Evolutionary conservation across 179 eudicot genomes (phyloP).

Genomic region (Beta corolliflora): DNA sequence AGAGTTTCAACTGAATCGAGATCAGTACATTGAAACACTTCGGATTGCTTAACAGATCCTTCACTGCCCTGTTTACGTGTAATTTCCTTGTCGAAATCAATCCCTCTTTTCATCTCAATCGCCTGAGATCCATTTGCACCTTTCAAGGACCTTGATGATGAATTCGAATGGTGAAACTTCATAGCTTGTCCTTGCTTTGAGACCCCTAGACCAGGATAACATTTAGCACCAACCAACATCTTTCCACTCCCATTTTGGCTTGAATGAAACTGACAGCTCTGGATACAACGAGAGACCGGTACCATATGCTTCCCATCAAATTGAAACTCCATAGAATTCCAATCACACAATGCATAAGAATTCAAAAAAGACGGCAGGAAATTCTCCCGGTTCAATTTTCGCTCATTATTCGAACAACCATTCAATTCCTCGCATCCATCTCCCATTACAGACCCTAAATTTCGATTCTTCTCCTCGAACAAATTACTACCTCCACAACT

Average conservation of each 20-base stretch:
- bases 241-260: neutral
- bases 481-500: neutral
- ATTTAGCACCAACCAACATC: neutral
- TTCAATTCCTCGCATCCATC: neutral
- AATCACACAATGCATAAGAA: neutral
- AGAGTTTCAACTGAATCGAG: neutral
- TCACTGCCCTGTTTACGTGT: neutral
- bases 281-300: neutral
- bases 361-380: slow-evolving; percentile 3
- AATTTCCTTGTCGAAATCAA: neutral
- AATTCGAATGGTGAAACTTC: neutral
- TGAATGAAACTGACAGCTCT: neutral
- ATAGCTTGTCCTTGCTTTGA: slow-evolving; percentile 13
- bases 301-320: neutral
- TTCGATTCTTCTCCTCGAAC: neutral
- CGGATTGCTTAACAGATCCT: neutral
- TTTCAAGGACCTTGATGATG: neutral
- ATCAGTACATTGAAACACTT: neutral
- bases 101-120: neutral
- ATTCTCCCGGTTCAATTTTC: slow-evolving; percentile 11
- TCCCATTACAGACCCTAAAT: neutral
- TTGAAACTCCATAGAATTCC: neutral
- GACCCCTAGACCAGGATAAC: slow-evolving; percentile 14
- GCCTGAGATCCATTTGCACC: neutral
- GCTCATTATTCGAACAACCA: neutral